These are phyloP conservation scores for Yamadazyma philogaea DNA, from an alignment of 805 yeast genomes.

Conservation along the genomic window DNA sequence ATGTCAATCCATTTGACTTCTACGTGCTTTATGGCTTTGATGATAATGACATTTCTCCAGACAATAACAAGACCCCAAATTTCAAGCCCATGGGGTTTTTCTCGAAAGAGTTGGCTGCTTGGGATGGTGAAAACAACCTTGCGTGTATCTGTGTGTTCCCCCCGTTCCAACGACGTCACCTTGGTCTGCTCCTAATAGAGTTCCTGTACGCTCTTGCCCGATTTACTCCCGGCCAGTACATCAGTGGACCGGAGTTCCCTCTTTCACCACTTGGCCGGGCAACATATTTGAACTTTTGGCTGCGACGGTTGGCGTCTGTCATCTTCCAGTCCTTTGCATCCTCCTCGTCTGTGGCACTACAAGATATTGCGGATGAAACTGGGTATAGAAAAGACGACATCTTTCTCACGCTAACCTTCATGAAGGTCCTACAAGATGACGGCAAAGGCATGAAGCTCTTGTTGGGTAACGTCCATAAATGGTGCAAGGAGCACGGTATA, in stretches of 20 bases:
- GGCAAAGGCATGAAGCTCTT: conserved; percentile 15
- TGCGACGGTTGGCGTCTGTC: conserved; percentile 35
- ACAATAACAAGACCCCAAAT: conserved; percentile 6
- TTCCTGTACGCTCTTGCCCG: conserved; percentile 75
- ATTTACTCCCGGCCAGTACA: conserved; percentile 48
- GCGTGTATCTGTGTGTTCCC: conserved; percentile 93
- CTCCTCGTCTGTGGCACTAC: conserved; percentile 36
- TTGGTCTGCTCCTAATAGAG: conserved; percentile 79
- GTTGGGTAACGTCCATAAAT: conserved; percentile 22
- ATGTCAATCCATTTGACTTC: conserved; percentile 75
- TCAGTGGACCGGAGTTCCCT: conserved; percentile 92
- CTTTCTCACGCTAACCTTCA: conserved; percentile 53
- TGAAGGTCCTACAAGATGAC: conserved; percentile 32
- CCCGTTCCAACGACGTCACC: conserved; percentile 75
- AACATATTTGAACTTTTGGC: conserved; percentile 78
- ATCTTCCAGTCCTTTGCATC: conserved; percentile 6
- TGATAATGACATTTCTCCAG: conserved; percentile 12
- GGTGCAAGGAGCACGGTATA: conserved; percentile 28
- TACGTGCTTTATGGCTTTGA: conserved; percentile 63
- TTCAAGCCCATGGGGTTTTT: conserved; percentile 82
- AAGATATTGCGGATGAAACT: conserved; percentile 51
- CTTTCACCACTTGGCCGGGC: conserved; percentile 75
- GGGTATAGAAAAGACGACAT: conserved; percentile 67
- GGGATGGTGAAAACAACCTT: conserved; percentile 72
- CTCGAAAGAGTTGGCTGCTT: conserved; percentile 78